Base-by-base conservation (phyloP, 495 filamentous ascomycete species). In the Pyrenula aspistea region DNA sequence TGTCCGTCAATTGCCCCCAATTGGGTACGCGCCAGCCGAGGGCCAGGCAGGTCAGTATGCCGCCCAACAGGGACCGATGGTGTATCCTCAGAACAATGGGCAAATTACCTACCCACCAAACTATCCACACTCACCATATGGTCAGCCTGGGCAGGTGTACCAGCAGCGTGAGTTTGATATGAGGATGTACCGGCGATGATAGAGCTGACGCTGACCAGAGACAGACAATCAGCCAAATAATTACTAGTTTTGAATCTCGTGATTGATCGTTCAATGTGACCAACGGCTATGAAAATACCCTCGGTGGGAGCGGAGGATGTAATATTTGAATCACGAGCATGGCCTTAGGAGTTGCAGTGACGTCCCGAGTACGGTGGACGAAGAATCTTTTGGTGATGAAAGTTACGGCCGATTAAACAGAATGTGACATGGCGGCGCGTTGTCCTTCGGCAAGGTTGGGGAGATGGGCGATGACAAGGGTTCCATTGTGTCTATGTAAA, bases 71-170 rank as follows among this genome's bases (percentile, higher is more conserved):
- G 70, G 73, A 59, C 72, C 73, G 10, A 77, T 79, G 71, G 75
- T 78, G 52, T 77, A 79, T 56, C 68, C 77, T 36, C 81, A 81
- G 60, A 78, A 74, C 56, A 82, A 82, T 59, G 84, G 83, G 57
- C 78, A 85, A 57, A 87, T 92, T 66, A 89, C 89, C 61, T 80
- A 79, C 59, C 74, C 71, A 66, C 75, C 71, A 59, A 82, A 79
- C 67, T 88, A 85, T 72, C 86, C 88, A 53, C 78, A 85, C 60
- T 90, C 87, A 53, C 85, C 88, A 2, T 92, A 91, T 66, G 84
- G 76, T 62, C 73, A 83, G 74, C 72, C 74, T 73, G 73, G 82
- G 71, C 78, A 83, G 71, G 86, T 91, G 77, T 93, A 91, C 69
- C 83, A 76, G 67, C 85, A 86, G 75, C 82, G 87, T 84, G 76